Percentiles rank a stretch among this genome's conserved stretches.
Evolutionary conservation across 768 basidiomycete genomes (phyloP).

Genomic region (Cantharellus anzutake): DNA sequence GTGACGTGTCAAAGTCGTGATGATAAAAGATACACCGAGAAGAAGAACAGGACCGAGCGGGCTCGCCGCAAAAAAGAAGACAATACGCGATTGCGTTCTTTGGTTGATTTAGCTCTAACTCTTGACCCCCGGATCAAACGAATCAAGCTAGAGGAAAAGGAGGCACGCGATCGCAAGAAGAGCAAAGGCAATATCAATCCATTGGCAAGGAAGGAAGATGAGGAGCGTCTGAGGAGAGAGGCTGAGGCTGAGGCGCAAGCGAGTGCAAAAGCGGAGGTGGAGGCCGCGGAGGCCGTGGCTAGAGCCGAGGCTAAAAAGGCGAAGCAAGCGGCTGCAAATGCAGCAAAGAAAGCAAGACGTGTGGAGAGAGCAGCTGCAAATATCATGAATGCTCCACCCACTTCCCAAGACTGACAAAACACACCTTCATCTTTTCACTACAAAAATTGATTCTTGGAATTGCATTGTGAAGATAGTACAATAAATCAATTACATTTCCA

Average conservation of each 20-base stretch:
- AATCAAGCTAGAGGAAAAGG: conserved; percentile 93
- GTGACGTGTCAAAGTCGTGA: conserved; percentile 44
- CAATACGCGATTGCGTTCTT: conserved; percentile 63
- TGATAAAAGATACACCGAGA: conserved; percentile 97
- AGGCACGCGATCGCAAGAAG: conserved; percentile 83
- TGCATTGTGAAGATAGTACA: too few relatives aligned
- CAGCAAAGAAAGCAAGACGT: conserved; percentile 76
- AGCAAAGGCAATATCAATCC: conserved; percentile 32
- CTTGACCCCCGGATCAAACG: conserved; percentile 91
- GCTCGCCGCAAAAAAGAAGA: conserved; percentile 95
- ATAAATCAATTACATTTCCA: too few relatives aligned
- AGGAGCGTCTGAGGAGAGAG: conserved; percentile 21
- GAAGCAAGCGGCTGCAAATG: conserved; percentile 70
- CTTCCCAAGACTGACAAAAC: background rate
- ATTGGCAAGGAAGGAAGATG: conserved; percentile 53
- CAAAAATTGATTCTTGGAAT: too few relatives aligned
- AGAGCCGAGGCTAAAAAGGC: conserved; percentile 68
- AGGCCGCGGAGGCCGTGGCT: conserved; percentile 26
- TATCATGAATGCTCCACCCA: background rate
- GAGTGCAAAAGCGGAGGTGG: conserved; percentile 61
- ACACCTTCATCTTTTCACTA: too few relatives aligned
- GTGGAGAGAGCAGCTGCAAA: conserved; percentile 28
- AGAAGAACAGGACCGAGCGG: conserved; percentile 98
- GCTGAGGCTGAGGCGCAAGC: conserved; percentile 35
- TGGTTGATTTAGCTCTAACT: conserved; percentile 70